Base-by-base conservation (phyloP, 257 asterid species). In the Rubia yunnanensis region DNA sequence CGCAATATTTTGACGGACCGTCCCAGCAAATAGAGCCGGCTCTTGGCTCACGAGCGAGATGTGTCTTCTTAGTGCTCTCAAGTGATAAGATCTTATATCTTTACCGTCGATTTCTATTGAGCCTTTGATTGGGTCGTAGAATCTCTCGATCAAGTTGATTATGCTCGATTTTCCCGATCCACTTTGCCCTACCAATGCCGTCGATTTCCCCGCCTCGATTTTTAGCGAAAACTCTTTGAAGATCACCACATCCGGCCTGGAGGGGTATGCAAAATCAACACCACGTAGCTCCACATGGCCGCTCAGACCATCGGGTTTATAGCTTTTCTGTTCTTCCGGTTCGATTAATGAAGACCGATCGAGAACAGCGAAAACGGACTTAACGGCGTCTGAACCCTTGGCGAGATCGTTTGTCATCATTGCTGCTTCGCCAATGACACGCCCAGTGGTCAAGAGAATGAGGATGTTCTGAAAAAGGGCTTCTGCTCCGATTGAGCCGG, bases 161-260 rank as follows among this genome's bases (percentile, higher is more conserved):
- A 88, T 78, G 2, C 92, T 88, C 0, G 98, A 92, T 39, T 92
- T 92, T 6, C 98, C 98, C 0, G 92, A 92, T 1, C 98, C 98
- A 36, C 98, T 92, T 46, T 87, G 92, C 17, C 98, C 98, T 0
- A 88, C 96, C 38, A 92, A 27, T 1, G 98, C 96, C 3, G 95
- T 89, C 20, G 98, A 81, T 68, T 84, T 84, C 7, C 92, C 89
- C 1, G 92, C 85, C 63, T 82, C 81, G 5, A 87, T 84, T 15
- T 66, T 55, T 0, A 92, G 70, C 2, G 96, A 84, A n/a, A 92
- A 92, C 34, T 82, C 86, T 60, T 72, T 77, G 23, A 92, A 84
- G 58, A 92, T 83, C 34, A 79, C 53, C 11, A 78, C 74, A 4
- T 81, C 50, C 0, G 92, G 91, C 50, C 98, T 69, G 26, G 86